Evolutionary conservation across 2,329 filamentous ascomycete genomes (phyloP), one percentile per base, ranked within the genome.

Genomic region (Penicillium occitanis): DNA sequence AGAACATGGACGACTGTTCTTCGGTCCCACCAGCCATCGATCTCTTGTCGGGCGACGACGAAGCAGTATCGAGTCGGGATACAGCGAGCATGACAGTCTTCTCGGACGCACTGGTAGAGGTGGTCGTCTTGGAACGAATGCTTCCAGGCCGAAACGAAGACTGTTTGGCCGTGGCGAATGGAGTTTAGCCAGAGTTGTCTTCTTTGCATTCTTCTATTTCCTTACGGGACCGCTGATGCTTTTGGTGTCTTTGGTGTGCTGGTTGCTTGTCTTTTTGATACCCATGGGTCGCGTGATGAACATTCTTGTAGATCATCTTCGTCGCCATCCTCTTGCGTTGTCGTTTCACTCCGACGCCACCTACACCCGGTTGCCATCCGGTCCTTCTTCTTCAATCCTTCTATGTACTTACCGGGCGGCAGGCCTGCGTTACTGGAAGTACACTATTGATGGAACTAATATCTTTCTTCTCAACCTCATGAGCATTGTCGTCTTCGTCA

Each of bases 381-480:
- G 88, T 17, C 88, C 90, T 22, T 90, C 92, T 55, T 90, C 91
- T 17, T 94, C 93, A 11, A 94, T 99, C 68, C 83, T 99, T 19
- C 85, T 99, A 40, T 99, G 95, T 84, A 99, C 95, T 5, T 99
- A 99, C 80, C 91, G 96, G 66, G 95, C 95, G 51, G 94, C 96
- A 13, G 95, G 95, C 13, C 84, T 88, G 71, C 94, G 94, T 78
- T 99, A 99, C 82, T 99, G 96, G 94, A 99, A 99, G 80, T 99
- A 99, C 80, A 99, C 95, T 3, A 85, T 99, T 66, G 95, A 99
- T 75, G 96, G 95, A 64, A 99, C 95, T 68, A 99, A 99, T 80
- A 96, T 99, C 75, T 98, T 99, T 81, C 87, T 99, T 70, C 97
- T 99, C 83, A 99, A 99, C 77, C 86, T 99, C 66, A 92, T 98